These are phyloP conservation scores for Tardiomyces depauwii DNA, from an alignment of 1,139 yeast genomes.

Conservation along the genomic window DNA sequence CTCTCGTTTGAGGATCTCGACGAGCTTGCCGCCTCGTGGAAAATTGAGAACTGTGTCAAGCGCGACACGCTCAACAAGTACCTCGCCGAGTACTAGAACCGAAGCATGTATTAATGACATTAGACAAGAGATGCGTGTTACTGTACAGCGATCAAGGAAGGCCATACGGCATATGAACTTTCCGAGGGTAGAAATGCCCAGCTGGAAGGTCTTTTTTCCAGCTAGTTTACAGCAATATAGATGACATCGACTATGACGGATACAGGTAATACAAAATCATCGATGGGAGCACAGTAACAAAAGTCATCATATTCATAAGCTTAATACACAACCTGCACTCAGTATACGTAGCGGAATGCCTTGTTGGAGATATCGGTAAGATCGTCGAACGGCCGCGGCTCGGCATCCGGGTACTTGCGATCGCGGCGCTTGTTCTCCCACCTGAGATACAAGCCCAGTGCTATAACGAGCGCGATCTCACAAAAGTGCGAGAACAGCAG, in stretches of 20 bases:
- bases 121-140: too few relatives aligned
- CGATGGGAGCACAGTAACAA: too few relatives aligned
- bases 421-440: conserved; percentile 1
- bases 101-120: background rate
- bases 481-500: background rate
- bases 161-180: too few relatives aligned
- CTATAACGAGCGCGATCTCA: background rate
- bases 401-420: background rate
- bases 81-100: conserved; percentile 10
- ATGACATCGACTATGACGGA: too few relatives aligned
- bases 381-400: background rate
- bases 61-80: conserved; percentile 33
- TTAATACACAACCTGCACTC: background rate
- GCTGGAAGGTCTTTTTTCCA: too few relatives aligned
- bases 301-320: background rate
- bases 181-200: too few relatives aligned
- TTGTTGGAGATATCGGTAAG: background rate
- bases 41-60: conserved; percentile 32
- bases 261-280: too few relatives aligned
- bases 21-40: conserved; percentile 37
- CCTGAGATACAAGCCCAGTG: background rate
- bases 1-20: conserved; percentile 34
- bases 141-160: too few relatives aligned
- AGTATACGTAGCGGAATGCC: background rate
- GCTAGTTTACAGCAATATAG: too few relatives aligned